Evolutionary conservation across 306 rosid species (phyloP).

Genomic region (Luffa aegyptiaca): DNA sequence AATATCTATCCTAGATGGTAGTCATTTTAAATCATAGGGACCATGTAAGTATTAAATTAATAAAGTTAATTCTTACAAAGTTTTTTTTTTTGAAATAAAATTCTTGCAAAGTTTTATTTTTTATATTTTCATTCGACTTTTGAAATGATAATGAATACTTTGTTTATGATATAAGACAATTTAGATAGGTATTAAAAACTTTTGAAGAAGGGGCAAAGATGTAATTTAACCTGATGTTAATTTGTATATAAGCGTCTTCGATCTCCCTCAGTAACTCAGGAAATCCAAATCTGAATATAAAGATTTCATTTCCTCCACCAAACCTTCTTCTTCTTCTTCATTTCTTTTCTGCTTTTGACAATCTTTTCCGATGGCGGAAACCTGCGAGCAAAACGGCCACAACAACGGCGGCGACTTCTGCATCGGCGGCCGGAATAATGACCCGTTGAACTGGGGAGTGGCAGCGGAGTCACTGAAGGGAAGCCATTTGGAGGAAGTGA

Average conservation of each 20-base stretch:
- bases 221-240: background rate
- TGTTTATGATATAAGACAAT: too few species aligned
- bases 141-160: too few species aligned
- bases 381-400: constrained; percentile 10
- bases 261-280: background rate
- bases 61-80: too few species aligned
- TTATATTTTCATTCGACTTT: too few species aligned
- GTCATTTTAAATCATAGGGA: too few species aligned
- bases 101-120: too few species aligned
- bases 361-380: constrained; percentile 31
- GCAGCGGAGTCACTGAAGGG: constrained; percentile 55
- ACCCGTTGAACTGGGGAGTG: constrained; percentile 57
- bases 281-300: background rate
- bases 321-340: background rate
- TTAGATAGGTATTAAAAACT: too few species aligned
- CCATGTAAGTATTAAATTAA: too few species aligned
- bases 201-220: background rate
- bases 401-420: constrained; percentile 28
- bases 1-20: too few species aligned
- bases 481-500: constrained; percentile 78
- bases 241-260: background rate
- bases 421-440: constrained; percentile 6
- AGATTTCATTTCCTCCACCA: background rate
- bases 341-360: background rate
- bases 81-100: too few species aligned